A percentile compares a stretch with the other conserved stretches of the same genome.
Evolutionary conservation across 2,329 filamentous ascomycete genomes (phyloP).

Genomic region (Xylaria sp.): DNA sequence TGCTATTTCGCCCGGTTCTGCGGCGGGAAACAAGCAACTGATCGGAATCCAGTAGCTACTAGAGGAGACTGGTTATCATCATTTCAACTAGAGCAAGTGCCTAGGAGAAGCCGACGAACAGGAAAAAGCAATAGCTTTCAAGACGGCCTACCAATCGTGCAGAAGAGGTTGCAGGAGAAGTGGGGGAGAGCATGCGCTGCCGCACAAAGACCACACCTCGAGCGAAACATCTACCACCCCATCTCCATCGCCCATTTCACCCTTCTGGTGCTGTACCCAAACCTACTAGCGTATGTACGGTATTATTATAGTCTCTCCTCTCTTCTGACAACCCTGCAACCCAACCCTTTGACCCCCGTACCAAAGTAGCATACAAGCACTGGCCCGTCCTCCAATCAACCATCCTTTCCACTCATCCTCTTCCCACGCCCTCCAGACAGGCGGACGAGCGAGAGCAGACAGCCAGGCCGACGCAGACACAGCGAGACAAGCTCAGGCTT

Average conservation of each 20-base stretch:
- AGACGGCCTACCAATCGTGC: constrained; percentile 2
- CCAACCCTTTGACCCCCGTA: constrained; percentile 26
- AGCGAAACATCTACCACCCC: background rate
- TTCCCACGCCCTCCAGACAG: constrained; percentile 16
- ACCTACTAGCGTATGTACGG: constrained; percentile 5
- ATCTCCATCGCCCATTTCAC: background rate
- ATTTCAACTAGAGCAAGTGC: background rate
- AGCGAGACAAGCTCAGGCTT: constrained; percentile 7
- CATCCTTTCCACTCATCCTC: constrained; percentile 19
- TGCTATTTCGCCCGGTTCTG: background rate
- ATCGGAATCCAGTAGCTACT: no score
- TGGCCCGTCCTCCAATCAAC: constrained; percentile 20
- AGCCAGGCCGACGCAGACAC: background rate
- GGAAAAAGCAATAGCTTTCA: background rate
- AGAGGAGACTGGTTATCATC: background rate
- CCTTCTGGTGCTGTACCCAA: constrained; percentile 3
- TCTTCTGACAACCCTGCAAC: constrained; percentile 17
- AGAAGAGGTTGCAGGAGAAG: background rate
- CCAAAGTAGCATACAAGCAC: constrained; percentile 16
- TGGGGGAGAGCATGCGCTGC: constrained; percentile 9
- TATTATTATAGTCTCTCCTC: constrained; percentile 9
- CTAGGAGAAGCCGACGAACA: background rate
- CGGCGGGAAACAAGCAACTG: background rate
- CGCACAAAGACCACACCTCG: constrained; percentile 6
- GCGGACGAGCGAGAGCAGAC: constrained; percentile 4